Evolutionary conservation across 2,329 filamentous ascomycete genomes (phyloP), one percentile per base, ranked within the genome.

Genomic region (Coccinonectria pachysandricola): DNA sequence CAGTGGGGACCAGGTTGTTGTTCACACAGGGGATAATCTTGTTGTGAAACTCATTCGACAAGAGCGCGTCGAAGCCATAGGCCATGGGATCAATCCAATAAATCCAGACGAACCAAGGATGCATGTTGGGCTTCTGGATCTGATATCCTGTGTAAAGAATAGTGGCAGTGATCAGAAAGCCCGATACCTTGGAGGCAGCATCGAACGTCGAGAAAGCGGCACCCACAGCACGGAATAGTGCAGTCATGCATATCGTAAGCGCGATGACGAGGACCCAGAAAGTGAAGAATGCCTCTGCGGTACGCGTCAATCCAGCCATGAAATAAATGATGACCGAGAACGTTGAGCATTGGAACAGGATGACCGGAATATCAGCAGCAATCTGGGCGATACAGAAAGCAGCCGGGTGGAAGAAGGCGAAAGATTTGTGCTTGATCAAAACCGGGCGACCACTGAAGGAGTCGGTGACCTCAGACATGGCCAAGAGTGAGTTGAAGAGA

Each of bases 21-120:
- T 54, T 59, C 3, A 62, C 61, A 31, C 71, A 75, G 1, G 58
- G 52, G 11, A 74, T 62, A 3, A 43, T 57, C 43, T 78, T 56
- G 17, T 54, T 56, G 36, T 79, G 64, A 31, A 85, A 83, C 45
- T 86, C 79, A 40, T 85, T 85, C 0, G 74, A 61, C 43, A 84
- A 61, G 0, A 86, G 50, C 0, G 68, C 68, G 37, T 83, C 74
- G 31, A 83, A 85, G 0, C 64, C 74, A 31, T 83, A 84, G 0
- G 78, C 70, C 3, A 85, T 55, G 0, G 79, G 79, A 36, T 79
- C 65, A 12, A 78, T 65, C 68, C 71, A 76, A 34, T 65, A 75
- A 3, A 78, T 47, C 74, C 74, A 79, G 3, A 59, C 53, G 13
- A 79, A 66, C 71, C 71, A 78, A 0, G 66, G 64, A 20, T 72